Evolutionary conservation across 2,329 filamentous ascomycete genomes (phyloP).

Genomic region (Exophiala bonariae): DNA sequence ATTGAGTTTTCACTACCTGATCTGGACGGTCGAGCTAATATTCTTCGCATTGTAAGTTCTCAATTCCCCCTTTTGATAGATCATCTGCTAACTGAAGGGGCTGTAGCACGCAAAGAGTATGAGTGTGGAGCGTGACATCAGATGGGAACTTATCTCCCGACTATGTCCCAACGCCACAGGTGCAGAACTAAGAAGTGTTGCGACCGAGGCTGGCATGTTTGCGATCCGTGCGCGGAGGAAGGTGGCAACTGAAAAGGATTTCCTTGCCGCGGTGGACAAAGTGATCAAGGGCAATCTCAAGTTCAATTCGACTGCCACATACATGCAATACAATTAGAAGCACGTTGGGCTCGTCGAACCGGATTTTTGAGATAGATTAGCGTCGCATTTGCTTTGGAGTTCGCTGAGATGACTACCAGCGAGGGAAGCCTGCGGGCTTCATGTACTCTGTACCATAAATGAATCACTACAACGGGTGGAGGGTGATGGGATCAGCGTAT

Average conservation of each 20-base stretch:
- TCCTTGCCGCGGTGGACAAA: constrained; percentile 96
- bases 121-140: constrained; percentile 97
- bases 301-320: constrained; percentile 97
- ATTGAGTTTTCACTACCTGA: constrained; percentile 98
- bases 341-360: too few species aligned
- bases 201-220: constrained; percentile 98
- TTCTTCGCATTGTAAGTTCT: constrained; percentile 71
- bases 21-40: constrained; percentile 95
- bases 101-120: constrained; percentile 90
- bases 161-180: constrained; percentile 97
- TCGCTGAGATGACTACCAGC: neutral
- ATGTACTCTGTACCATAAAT: too few species aligned
- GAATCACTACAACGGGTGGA: too few species aligned
- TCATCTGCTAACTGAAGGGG: neutral
- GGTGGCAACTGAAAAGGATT: constrained; percentile 98
- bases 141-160: constrained; percentile 97
- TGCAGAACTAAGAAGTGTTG: constrained; percentile 92
- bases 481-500: too few species aligned
- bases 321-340: constrained; percentile 96
- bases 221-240: constrained; percentile 92
- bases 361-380: neutral
- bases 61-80: neutral
- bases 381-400: constrained; percentile 18
- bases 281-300: constrained; percentile 94
- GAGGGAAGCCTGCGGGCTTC: too few species aligned